Conservation (phyloP, 2,329 filamentous ascomycete genomes). For the Apiospora koreana region DNA sequence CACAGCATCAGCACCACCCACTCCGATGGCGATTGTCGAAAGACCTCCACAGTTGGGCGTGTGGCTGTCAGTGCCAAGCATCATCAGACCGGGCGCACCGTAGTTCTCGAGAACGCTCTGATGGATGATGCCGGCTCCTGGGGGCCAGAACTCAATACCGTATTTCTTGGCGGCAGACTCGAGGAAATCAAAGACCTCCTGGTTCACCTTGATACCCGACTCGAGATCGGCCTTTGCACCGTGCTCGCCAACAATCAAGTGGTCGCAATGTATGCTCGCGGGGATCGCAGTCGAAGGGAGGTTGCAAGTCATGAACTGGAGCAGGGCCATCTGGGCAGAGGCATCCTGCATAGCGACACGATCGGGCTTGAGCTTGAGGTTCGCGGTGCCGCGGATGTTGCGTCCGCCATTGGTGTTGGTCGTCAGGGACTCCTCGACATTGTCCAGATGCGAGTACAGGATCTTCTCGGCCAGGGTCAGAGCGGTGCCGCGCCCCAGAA, state of each 20-base stretch:
- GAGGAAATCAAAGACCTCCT: slow-evolving; percentile 96
- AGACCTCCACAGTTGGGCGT: slow-evolving; percentile 96
- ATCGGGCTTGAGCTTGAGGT: slow-evolving; percentile 95
- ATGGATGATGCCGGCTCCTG: slow-evolving; percentile 93
- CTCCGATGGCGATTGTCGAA: slow-evolving; percentile 91
- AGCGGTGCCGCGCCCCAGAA: slow-evolving; percentile 25
- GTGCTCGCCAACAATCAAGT: slow-evolving; percentile 94
- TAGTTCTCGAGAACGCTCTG: slow-evolving; percentile 99
- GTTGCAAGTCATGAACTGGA: slow-evolving; percentile 98
- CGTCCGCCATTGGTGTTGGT: slow-evolving; percentile 80
- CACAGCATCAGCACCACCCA: slow-evolving; percentile 95
- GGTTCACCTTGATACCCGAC: slow-evolving; percentile 85
- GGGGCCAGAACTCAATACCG: slow-evolving; percentile 94
- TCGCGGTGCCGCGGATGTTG: slow-evolving; percentile 82
- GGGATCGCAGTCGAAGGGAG: slow-evolving; percentile 88
- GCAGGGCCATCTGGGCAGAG: slow-evolving; percentile 94
- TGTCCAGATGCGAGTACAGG: slow-evolving; percentile 91
- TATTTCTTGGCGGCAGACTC: slow-evolving; percentile 91
- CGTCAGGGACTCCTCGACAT: slow-evolving; percentile 84
- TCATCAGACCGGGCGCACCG: slow-evolving; percentile 94
- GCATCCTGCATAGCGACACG: slow-evolving; percentile 99
- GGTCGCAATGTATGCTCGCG: slow-evolving; percentile 97
- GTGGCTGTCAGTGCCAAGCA: slow-evolving; percentile 97
- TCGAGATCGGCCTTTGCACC: slow-evolving; percentile 85
- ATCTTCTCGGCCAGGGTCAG: slow-evolving; percentile 98